These are phyloP conservation scores for Echria macrotheca DNA, from an alignment of 495 filamentous ascomycete genomes.

Conservation along the genomic window DNA sequence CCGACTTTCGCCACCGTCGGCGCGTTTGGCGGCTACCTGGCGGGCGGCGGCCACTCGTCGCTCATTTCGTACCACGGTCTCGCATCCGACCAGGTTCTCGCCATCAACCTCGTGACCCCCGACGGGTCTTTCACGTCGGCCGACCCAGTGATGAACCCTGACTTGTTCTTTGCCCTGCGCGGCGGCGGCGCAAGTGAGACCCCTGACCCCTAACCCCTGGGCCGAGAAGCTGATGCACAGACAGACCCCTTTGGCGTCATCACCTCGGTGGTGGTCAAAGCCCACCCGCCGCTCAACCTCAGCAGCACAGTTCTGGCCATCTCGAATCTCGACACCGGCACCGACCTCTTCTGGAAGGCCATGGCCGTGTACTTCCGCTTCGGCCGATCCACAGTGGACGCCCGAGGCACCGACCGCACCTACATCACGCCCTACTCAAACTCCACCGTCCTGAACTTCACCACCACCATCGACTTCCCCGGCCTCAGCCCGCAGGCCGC, in stretches of 20 bases:
- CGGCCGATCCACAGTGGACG: constrained; percentile 32
- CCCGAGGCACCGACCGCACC: constrained; percentile 42
- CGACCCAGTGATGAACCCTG: constrained; percentile 35
- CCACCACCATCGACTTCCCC: constrained; percentile 24
- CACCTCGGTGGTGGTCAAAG: constrained; percentile 43
- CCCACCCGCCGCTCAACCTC: constrained; percentile 32
- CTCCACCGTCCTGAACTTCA: constrained; percentile 26
- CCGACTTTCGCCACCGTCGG: constrained; percentile 28
- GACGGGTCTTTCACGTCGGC: constrained; percentile 40
- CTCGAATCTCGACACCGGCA: constrained; percentile 15
- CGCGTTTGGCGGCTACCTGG: constrained; percentile 40
- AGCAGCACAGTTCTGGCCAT: constrained; percentile 26
- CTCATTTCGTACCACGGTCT: constrained; percentile 41
- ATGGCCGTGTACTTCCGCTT: constrained; percentile 38
- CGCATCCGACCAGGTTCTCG: constrained; percentile 43
- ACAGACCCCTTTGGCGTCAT: constrained; percentile 53
- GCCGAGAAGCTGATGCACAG: not conserved
- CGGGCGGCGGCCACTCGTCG: constrained; percentile 41
- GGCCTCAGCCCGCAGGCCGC: constrained; percentile 15
- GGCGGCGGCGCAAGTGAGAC: constrained; percentile 45
- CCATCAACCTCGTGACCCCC: constrained; percentile 42
- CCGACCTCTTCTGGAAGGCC: constrained; percentile 45
- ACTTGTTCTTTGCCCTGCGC: constrained; percentile 50
- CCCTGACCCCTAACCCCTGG: not conserved
- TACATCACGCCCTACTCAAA: constrained; percentile 22